Conservation (phyloP, 2,329 filamentous ascomycete genomes). For the Rhynchosporium secalis region DNA sequence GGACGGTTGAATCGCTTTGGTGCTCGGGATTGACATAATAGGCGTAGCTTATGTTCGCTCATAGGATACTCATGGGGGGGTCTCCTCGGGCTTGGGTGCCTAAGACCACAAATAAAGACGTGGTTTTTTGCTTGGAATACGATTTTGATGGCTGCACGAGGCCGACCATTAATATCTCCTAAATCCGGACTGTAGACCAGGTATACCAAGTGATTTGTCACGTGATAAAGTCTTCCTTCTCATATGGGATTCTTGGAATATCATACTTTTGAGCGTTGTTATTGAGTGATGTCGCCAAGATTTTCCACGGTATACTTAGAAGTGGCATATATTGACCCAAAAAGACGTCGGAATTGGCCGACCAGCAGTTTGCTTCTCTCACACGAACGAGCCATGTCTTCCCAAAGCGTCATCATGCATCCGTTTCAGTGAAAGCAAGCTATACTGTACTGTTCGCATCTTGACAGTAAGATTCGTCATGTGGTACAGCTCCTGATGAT, state of each 20-base stretch:
- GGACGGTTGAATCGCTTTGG: not conserved
- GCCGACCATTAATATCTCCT: too few relatives aligned
- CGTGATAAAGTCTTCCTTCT: too few relatives aligned
- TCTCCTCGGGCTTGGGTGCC: not conserved
- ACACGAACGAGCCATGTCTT: not conserved
- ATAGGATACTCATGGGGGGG: not conserved
- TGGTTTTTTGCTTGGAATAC: too few relatives aligned
- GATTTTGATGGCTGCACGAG: too few relatives aligned
- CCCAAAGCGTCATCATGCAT: conserved; percentile 5
- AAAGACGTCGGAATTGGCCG: not conserved
- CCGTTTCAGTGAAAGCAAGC: conserved; percentile 1
- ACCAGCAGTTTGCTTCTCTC: not conserved
- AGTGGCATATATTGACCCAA: too few relatives aligned
- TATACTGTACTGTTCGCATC: not conserved
- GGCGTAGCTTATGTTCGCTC: not conserved
- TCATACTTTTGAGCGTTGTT: too few relatives aligned
- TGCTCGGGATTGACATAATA: not conserved
- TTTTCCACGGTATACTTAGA: too few relatives aligned
- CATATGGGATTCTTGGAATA: too few relatives aligned
- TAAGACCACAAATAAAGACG: too few relatives aligned
- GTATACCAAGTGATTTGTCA: too few relatives aligned
- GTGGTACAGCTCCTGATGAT: not conserved
- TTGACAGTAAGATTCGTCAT: conserved; percentile 3
- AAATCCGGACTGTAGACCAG: too few relatives aligned
- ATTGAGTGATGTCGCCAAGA: too few relatives aligned